A percentile compares a stretch with the other conserved stretches of the same genome.
Evolutionary conservation across 2,329 filamentous ascomycete species (phyloP).

Genomic region (Rhinocladiella similis): DNA sequence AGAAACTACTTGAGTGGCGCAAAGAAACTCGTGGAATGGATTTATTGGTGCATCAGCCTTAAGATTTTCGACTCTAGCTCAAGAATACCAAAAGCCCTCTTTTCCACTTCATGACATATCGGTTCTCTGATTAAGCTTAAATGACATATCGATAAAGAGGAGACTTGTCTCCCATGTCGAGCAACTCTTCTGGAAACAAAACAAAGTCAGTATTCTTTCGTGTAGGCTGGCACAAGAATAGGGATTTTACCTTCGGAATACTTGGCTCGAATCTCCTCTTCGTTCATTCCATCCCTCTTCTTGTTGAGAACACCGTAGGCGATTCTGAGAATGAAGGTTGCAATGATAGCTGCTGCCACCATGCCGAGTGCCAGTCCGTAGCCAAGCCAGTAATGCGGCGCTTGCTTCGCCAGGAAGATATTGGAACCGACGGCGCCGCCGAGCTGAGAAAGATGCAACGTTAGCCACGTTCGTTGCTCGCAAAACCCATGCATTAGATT

Average conservation of each 20-base stretch:
- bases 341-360: constrained; percentile 8
- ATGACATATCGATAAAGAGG: constrained; percentile 11
- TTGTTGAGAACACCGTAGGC: constrained; percentile 11
- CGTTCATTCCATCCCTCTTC: constrained; percentile 12
- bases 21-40: too few species aligned
- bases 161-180: constrained; percentile 4
- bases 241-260: constrained; percentile 19
- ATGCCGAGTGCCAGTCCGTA: constrained; percentile 17
- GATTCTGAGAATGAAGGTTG: constrained; percentile 11
- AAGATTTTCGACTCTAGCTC: too few species aligned
- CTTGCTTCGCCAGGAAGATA: constrained; percentile 19
- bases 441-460: not conserved
- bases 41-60: too few species aligned
- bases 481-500: not conserved
- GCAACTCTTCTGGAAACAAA: constrained; percentile 6
- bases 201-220: not conserved
- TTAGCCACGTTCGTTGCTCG: not conserved
- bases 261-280: constrained; percentile 17
- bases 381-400: constrained; percentile 22
- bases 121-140: not conserved
- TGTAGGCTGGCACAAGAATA: not conserved
- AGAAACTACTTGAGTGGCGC: too few species aligned
- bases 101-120: not conserved
- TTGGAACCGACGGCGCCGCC: constrained; percentile 24
- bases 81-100: not conserved